Evolutionary conservation across 208 protist species (phyloP).

Genomic region (Leptomonas seymouri): DNA sequence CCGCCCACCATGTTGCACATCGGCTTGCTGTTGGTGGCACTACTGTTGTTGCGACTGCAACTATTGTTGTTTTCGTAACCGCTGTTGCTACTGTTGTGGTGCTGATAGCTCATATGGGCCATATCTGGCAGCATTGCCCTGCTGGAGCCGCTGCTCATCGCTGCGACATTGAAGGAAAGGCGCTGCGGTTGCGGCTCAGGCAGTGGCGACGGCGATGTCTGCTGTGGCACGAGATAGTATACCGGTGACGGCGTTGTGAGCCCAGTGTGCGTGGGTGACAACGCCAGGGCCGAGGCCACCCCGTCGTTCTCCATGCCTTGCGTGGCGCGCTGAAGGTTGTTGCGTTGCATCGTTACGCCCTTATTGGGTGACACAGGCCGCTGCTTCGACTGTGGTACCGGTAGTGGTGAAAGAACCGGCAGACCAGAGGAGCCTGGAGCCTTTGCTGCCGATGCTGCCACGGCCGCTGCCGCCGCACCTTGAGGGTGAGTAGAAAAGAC

Average conservation of each 20-base stretch:
- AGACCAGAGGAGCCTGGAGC: background rate
- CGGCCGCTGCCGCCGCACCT: conserved; percentile 5
- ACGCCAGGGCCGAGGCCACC: background rate
- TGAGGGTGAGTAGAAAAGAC: conserved; percentile 31
- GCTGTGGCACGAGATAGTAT: conserved; percentile 8
- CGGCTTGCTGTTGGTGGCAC: background rate
- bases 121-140: conserved; percentile 5
- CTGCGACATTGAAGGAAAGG: background rate
- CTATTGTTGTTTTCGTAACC: background rate
- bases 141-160: background rate
- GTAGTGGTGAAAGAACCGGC: background rate
- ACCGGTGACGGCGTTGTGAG: background rate
- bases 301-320: background rate
- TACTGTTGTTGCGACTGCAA: background rate
- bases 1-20: background rate
- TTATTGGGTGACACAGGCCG: background rate
- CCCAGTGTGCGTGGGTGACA: background rate
- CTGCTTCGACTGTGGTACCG: background rate
- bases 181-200: background rate
- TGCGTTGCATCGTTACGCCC: background rate
- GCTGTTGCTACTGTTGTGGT: background rate
- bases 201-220: conserved; percentile 3
- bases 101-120: conserved; percentile 1
- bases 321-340: background rate
- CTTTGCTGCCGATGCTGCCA: background rate